These are phyloP conservation scores for Crassisporium funariophilum DNA, from an alignment of 768 basidiomycete species.

Conservation along the genomic window DNA sequence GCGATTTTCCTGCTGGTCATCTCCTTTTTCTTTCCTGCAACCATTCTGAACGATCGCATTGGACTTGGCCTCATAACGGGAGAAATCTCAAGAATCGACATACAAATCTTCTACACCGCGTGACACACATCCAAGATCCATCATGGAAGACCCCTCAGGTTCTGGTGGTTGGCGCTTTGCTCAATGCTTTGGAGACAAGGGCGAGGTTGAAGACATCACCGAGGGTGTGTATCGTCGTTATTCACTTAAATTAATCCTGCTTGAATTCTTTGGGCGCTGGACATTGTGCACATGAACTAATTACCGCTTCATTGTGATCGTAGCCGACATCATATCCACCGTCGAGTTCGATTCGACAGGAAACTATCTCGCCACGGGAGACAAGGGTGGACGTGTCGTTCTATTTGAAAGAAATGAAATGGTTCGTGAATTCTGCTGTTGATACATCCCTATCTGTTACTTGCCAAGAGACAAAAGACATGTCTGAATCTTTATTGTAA, in stretches of 20 bases:
- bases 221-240: conserved; percentile 65
- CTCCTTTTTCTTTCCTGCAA: conserved; percentile 1
- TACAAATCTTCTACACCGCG: conserved; percentile 14
- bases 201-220: conserved; percentile 98
- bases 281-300: conserved; percentile 19
- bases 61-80: not conserved
- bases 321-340: conserved; percentile 99
- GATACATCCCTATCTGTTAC: conserved; percentile 17
- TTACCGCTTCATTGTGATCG: conserved; percentile 26
- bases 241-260: conserved; percentile 2
- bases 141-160: conserved; percentile 85
- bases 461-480: conserved; percentile 12
- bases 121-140: conserved; percentile 30
- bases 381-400: conserved; percentile 99
- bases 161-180: conserved; percentile 98
- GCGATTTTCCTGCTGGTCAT: conserved; percentile 13
- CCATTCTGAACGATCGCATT: not conserved
- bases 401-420: conserved; percentile 98
- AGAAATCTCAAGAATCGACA: conserved; percentile 11
- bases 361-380: conserved; percentile 98
- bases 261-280: conserved; percentile 7
- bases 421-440: conserved; percentile 46
- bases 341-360: conserved; percentile 99
- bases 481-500: conserved; percentile 8
- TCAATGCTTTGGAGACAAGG: conserved; percentile 99